Evolutionary conservation across 257 asterid species (phyloP), one percentile per base, ranked within the genome.

Genomic region (Rhazya stricta): DNA sequence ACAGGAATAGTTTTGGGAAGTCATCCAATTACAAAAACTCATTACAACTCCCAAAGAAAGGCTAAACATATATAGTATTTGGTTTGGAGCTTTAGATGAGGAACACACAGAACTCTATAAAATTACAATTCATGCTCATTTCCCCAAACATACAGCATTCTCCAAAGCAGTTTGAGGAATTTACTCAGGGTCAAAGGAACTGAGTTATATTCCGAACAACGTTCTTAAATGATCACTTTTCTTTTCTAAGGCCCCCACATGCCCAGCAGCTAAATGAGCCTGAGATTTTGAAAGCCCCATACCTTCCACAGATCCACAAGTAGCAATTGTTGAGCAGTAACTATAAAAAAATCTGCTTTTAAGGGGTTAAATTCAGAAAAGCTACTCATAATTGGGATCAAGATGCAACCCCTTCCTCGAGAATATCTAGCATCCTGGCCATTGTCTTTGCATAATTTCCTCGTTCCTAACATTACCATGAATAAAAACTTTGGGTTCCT

Each of bases 361-460:
- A 18, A 27, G 19, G 36, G 36, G 4, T 27, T 12, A 27, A 10
- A 4, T 11, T 29, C 9, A 9, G 9, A 60, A 29, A 12, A 6
- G 70, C 6, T 57, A 57, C 65, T 27, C 18, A 8, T 8, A 21
- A 9, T 27, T 30, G 27, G 36, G 65, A 57, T 57, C 16, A 60
- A 27, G 30, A 66, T 21, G 32, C 50, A 39, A 32, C 27, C 29
- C 9, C 76, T 73, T 39, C 69, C 70, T 37, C 13, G 39, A 54
- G 36, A 5, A 74, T 60, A 66, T 70, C 85, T 77, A 86, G 89
- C 97, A 94, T 74, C 91, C 93, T 0, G 90, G 87, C 97, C 98
- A 91, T 73, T 79, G 82, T 79, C 77, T 84, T 70, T 53, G 83
- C 78, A 76, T 75, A 51, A 88, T 77, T 78, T 83, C 92, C 11